Evolutionary conservation across 2,329 filamentous ascomycete species (phyloP).

Genomic region (Calycina marina): DNA sequence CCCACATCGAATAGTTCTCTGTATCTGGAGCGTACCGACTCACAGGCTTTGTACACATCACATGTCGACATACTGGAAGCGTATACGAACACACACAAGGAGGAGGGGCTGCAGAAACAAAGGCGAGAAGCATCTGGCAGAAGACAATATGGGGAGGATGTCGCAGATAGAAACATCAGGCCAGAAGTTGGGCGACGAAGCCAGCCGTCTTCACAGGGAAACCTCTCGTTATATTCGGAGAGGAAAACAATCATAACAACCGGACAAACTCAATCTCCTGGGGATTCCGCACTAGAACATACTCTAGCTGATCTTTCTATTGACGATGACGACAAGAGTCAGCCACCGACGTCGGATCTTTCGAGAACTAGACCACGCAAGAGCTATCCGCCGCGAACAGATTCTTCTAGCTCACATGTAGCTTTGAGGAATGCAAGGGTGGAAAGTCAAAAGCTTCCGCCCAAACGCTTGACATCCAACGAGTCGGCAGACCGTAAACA

Average conservation of each 20-base stretch:
- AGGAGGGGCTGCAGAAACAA: conserved; percentile 25
- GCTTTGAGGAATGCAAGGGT: too few relatives aligned
- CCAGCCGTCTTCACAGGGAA: too few relatives aligned
- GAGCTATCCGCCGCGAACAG: conserved; percentile 7
- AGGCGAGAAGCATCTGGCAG: conserved; percentile 35
- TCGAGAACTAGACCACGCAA: too few relatives aligned
- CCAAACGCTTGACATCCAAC: background rate
- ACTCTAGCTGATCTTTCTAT: too few relatives aligned
- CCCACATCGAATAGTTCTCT: conserved; percentile 3
- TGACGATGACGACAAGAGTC: conserved; percentile 10
- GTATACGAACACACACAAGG: conserved; percentile 34
- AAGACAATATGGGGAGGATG: conserved; percentile 47
- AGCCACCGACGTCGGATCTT: background rate
- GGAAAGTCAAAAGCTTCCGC: background rate
- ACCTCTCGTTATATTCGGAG: background rate
- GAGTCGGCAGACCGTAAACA: background rate
- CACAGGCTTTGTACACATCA: conserved; percentile 7
- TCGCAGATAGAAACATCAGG: conserved; percentile 41
- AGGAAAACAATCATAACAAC: background rate
- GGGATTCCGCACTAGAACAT: conserved; percentile 6
- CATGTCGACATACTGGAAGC: conserved; percentile 43
- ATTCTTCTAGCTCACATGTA: conserved; percentile 3
- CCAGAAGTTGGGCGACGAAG: background rate
- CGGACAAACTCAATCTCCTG: conserved; percentile 6
- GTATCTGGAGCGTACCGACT: conserved; percentile 3